Conservation (phyloP, 2,329 filamentous ascomycete genomes). For the Neobulgaria alba region DNA sequence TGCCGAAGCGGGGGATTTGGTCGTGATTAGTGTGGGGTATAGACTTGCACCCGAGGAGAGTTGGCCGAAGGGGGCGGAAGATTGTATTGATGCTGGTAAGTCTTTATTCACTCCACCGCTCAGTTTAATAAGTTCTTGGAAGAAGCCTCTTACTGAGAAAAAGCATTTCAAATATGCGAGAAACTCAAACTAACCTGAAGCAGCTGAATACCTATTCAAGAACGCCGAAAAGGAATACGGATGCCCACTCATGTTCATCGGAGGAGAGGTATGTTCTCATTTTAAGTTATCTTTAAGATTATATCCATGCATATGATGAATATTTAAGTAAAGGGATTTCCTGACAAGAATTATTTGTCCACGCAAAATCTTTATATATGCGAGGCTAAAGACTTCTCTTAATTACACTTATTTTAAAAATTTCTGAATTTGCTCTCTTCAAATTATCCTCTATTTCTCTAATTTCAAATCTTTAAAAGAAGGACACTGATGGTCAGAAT, state of each 20-base stretch:
- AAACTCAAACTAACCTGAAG: slow-evolving; percentile 37
- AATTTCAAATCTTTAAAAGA: no score
- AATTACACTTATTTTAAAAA: no score
- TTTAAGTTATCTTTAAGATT: not conserved
- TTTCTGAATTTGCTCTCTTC: no score
- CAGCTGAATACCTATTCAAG: slow-evolving; percentile 43
- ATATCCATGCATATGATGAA: slow-evolving; percentile 11
- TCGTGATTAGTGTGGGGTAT: slow-evolving; percentile 48
- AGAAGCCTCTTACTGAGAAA: no score
- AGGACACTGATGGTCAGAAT: no score
- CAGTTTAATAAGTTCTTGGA: no score
- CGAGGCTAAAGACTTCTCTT: no score
- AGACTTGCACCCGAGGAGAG: slow-evolving; percentile 51
- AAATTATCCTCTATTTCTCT: no score
- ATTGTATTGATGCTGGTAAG: slow-evolving; percentile 45
- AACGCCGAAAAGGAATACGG: slow-evolving; percentile 36
- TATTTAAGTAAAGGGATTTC: slow-evolving; percentile 16
- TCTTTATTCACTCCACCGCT: no score
- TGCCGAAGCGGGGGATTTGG: slow-evolving; percentile 39
- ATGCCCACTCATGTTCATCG: slow-evolving; percentile 34
- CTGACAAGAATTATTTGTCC: no score
- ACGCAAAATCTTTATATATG: no score
- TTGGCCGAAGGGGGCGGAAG: slow-evolving; percentile 44
- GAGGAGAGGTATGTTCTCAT: slow-evolving; percentile 32
- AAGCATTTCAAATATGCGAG: no score